Conservation (phyloP, 1,284 basidiomycete genomes). For the Filobasidium uniguttulatum region DNA sequence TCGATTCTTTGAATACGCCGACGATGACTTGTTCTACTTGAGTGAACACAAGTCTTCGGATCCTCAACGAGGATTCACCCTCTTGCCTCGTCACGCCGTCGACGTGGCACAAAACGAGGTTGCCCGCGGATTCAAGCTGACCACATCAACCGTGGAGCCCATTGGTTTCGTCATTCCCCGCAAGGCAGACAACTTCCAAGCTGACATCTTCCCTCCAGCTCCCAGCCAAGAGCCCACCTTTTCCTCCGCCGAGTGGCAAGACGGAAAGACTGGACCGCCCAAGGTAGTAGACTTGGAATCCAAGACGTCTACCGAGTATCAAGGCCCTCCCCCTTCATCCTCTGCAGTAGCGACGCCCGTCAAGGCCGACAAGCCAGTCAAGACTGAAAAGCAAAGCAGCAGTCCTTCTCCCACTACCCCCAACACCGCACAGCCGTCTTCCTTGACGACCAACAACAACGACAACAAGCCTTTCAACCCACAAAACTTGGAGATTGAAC, state of each 20-base stretch:
- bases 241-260: constrained; percentile 70
- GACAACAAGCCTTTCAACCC: constrained; percentile 6
- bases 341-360: constrained; percentile 35
- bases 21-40: constrained; percentile 64
- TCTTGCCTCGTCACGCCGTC: constrained; percentile 79
- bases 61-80: constrained; percentile 81
- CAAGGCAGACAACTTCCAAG: constrained; percentile 43
- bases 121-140: constrained; percentile 84
- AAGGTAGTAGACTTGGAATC: constrained; percentile 48
- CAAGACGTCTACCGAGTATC: constrained; percentile 16
- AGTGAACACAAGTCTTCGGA: constrained; percentile 80
- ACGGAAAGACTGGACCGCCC: constrained; percentile 56
- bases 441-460: constrained; percentile 12
- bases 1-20: constrained; percentile 80
- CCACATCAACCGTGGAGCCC: constrained; percentile 61
- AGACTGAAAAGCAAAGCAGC: neutral
- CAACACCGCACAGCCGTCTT: neutral
- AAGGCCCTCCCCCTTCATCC: constrained; percentile 25
- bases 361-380: constrained; percentile 22
- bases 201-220: constrained; percentile 75
- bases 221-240: constrained; percentile 67
- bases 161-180: constrained; percentile 88
- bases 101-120: constrained; percentile 88
- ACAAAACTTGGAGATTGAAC: constrained; percentile 12
- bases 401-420: constrained; percentile 8